Evolutionary conservation across 345 rosid species (phyloP).

Genomic region (Citrus sp.): DNA sequence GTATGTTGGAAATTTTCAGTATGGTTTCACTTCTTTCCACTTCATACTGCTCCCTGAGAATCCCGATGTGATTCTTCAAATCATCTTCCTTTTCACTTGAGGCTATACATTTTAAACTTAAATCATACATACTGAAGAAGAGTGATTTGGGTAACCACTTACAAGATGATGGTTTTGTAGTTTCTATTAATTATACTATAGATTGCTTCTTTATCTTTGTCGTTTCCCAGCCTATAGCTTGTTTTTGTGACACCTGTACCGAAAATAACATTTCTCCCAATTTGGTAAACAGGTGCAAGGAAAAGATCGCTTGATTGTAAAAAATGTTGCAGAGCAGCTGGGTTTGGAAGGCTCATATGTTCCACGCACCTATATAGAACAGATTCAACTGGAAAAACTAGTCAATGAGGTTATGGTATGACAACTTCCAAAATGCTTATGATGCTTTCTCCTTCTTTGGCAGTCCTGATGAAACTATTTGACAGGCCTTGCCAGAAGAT

Average conservation of each 20-base stretch:
- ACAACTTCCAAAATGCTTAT: constrained; percentile 4
- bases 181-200: neutral
- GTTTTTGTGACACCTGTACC: neutral
- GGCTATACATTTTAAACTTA: neutral
- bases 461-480: constrained; percentile 17
- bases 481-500: constrained; percentile 83
- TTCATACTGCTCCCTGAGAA: neutral
- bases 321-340: constrained; percentile 64
- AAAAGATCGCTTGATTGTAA: constrained; percentile 68
- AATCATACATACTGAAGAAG: neutral
- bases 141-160: neutral
- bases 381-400: constrained; percentile 84
- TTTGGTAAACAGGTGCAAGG: constrained; percentile 83
- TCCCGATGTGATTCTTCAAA: neutral
- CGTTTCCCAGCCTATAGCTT: neutral
- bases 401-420: constrained; percentile 87
- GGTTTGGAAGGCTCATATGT: constrained; percentile 77
- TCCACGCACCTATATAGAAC: constrained; percentile 88
- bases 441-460: neutral
- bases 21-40: neutral
- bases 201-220: neutral
- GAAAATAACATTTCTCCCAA: constrained; percentile 1
- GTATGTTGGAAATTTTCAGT: neutral
- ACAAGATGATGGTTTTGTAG: constrained; percentile 10
- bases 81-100: neutral